A percentile compares a stretch with the other conserved stretches of the same genome.
Evolutionary conservation across 306 rosid species (phyloP).

Genomic region (Castanospermum australe): DNA sequence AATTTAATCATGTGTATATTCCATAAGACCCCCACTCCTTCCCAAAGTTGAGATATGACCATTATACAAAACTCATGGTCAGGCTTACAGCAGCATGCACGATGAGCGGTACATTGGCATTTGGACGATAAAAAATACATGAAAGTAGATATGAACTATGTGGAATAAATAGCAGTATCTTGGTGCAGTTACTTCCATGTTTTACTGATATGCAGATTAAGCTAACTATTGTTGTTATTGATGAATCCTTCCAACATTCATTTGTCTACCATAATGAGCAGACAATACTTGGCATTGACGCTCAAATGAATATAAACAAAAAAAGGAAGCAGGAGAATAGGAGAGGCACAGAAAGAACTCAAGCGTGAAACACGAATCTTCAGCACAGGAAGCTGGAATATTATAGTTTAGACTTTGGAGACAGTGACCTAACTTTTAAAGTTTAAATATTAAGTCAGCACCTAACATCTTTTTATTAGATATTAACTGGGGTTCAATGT

Average conservation of each 20-base stretch:
- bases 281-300: background rate
- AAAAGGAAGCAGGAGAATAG: background rate
- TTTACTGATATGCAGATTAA: background rate
- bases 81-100: no score
- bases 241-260: background rate
- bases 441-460: no score
- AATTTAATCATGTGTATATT: no score
- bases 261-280: background rate
- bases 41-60: no score
- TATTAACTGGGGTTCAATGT: constrained; percentile 5
- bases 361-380: no score
- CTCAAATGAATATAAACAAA: background rate
- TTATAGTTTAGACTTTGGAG: background rate
- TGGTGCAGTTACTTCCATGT: background rate
- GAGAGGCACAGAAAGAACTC: no score
- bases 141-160: no score
- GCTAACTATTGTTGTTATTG: background rate
- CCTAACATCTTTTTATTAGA: background rate
- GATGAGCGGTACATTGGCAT: no score
- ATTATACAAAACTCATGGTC: no score
- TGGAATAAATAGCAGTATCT: background rate
- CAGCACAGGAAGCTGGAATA: background rate
- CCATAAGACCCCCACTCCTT: no score
- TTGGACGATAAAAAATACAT: no score
- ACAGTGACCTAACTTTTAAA: no score